Evolutionary conservation across 495 filamentous ascomycete species (phyloP).

Genomic region (Penicillium dipodomyicola): DNA sequence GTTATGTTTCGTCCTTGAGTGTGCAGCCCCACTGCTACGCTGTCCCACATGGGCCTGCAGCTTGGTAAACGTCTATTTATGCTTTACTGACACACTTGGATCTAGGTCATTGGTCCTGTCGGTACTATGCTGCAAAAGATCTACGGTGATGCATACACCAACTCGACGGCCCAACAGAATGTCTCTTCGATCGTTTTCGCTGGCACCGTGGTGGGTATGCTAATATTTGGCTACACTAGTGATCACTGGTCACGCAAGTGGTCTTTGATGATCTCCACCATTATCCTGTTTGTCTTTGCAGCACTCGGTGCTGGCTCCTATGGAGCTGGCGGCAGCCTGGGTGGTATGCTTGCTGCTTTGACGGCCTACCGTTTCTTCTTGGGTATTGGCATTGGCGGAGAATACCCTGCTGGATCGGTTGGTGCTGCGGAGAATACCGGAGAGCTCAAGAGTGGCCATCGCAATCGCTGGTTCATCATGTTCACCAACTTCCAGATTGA

Average conservation of each 20-base stretch:
- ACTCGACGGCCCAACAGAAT: slow-evolving; percentile 65
- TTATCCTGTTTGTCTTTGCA: slow-evolving; percentile 81
- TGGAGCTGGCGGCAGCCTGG: slow-evolving; percentile 57
- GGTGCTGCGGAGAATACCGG: slow-evolving; percentile 80
- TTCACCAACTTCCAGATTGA: slow-evolving; percentile 93
- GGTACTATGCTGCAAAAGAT: slow-evolving; percentile 64
- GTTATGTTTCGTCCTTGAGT: slow-evolving; percentile 6
- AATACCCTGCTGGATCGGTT: slow-evolving; percentile 88
- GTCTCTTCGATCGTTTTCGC: slow-evolving; percentile 81
- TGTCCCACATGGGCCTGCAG: slow-evolving; percentile 5
- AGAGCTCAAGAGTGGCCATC: slow-evolving; percentile 72
- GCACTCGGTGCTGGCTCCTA: slow-evolving; percentile 76
- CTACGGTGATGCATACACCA: slow-evolving; percentile 61
- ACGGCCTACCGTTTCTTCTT: slow-evolving; percentile 83
- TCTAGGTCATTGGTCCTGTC: slow-evolving; percentile 77
- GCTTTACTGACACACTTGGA: slow-evolving; percentile 9
- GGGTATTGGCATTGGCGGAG: slow-evolving; percentile 63
- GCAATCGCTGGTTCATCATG: slow-evolving; percentile 88
- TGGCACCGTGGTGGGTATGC: slow-evolving; percentile 81
- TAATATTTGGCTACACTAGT: slow-evolving; percentile 76
- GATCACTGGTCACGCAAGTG: slow-evolving; percentile 83
- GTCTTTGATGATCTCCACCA: slow-evolving; percentile 74
- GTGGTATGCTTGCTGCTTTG: slow-evolving; percentile 76
- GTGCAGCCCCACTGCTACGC: not conserved
- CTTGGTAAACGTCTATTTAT: not conserved